A percentile compares a stretch with the other conserved stretches of the same genome.
Evolutionary conservation across 2,329 filamentous ascomycete genomes (phyloP).

Genomic region (Helotiales sp.): DNA sequence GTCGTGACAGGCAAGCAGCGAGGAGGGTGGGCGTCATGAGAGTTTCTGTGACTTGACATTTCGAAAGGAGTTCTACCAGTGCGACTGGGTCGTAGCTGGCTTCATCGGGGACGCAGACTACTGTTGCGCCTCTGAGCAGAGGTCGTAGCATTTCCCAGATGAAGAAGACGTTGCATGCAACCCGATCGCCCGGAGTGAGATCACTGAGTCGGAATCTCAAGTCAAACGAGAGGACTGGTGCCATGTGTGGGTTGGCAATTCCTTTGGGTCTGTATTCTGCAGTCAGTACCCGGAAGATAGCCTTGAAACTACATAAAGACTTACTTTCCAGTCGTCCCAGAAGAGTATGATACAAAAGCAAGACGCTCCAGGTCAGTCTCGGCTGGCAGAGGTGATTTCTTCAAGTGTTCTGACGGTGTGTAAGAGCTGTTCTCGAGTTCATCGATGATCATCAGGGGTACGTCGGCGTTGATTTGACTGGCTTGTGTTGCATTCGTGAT

Average conservation of each 20-base stretch:
- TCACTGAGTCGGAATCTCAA: slow-evolving; percentile 73
- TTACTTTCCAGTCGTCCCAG: slow-evolving; percentile 73
- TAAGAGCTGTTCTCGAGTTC: slow-evolving; percentile 43
- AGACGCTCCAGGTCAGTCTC: slow-evolving; percentile 74
- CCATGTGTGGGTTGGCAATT: slow-evolving; percentile 79
- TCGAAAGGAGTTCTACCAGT: slow-evolving; percentile 71
- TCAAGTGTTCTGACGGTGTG: slow-evolving; percentile 35
- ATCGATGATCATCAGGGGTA: slow-evolving; percentile 70
- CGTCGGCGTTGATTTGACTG: slow-evolving; percentile 65
- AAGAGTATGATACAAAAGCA: slow-evolving; percentile 84
- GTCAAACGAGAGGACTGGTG: slow-evolving; percentile 75
- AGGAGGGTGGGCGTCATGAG: slow-evolving; percentile 83
- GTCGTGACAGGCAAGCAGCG: slow-evolving; percentile 72
- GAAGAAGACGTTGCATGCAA: slow-evolving; percentile 89
- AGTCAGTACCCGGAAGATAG: not conserved
- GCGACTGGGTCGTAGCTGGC: slow-evolving; percentile 77
- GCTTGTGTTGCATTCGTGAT: slow-evolving; percentile 70
- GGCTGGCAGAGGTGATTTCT: slow-evolving; percentile 57
- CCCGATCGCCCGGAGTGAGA: slow-evolving; percentile 72
- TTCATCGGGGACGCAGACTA: slow-evolving; percentile 76
- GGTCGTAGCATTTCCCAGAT: slow-evolving; percentile 84
- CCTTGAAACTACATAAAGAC: not conserved
- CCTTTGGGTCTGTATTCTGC: slow-evolving; percentile 65
- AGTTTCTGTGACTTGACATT: slow-evolving; percentile 74
- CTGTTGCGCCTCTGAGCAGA: slow-evolving; percentile 75